These are phyloP conservation scores for Excoecaria cochinchinensis DNA, from an alignment of 345 rosid species.

Conservation along the genomic window DNA sequence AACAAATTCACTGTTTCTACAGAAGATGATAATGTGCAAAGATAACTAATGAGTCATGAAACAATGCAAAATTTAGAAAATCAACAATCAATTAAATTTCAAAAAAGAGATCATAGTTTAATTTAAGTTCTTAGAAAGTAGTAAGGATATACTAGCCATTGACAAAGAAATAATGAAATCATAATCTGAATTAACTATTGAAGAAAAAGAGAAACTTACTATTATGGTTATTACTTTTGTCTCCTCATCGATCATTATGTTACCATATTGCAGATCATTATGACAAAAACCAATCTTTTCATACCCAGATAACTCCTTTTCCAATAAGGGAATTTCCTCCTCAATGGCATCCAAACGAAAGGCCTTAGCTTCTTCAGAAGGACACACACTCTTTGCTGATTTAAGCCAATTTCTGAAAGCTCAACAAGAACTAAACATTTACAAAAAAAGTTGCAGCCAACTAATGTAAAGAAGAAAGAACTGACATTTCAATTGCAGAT, in stretches of 20 bases:
- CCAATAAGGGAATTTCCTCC: conserved; percentile 24
- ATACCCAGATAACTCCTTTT: conserved; percentile 21
- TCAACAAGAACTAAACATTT: not conserved
- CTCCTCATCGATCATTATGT: conserved; percentile 33
- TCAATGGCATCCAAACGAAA: conserved; percentile 25
- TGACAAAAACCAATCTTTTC: conserved; percentile 30
- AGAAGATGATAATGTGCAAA: not conserved
- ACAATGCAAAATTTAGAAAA: not conserved
- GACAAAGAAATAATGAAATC: not conserved
- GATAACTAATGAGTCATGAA: not conserved
- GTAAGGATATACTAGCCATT: not conserved
- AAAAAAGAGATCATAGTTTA: not conserved
- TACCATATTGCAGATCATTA: conserved; percentile 38
- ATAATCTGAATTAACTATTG: not conserved
- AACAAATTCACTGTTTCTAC: not conserved
- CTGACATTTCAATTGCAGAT: not conserved
- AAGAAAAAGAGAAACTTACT: conserved; percentile 13
- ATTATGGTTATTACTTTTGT: conserved; percentile 29
- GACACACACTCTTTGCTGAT: conserved; percentile 20
- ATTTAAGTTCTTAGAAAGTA: not conserved
- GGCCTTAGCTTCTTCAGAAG: conserved; percentile 26
- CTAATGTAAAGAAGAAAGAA: not conserved
- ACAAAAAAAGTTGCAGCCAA: not conserved
- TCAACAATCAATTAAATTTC: not conserved
- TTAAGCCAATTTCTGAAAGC: conserved; percentile 31